Base-by-base conservation (phyloP, 1,139 yeast species). In the Chernovozyma sophiae-reginae region DNA sequence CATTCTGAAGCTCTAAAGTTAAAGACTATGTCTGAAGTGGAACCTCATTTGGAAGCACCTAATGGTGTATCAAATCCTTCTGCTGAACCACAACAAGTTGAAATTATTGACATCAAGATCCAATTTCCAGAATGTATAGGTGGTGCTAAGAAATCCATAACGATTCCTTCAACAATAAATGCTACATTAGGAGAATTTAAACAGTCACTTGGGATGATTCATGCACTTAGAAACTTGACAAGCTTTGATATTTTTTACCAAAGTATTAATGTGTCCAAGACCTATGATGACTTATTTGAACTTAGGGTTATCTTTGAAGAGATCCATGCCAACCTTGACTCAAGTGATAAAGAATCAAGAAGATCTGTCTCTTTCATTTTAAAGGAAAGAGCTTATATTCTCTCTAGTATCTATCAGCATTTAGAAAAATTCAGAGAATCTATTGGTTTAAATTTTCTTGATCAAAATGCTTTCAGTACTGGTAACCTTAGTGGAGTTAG, bases 191-290 rank as follows among this genome's bases (percentile, higher is more conserved):
- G 72, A 36, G 87, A 82, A 43, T 68, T 86, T 39, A 72, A 66
- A 46, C 79, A 77, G 52, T 71, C 82, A 18, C 61, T 86, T 39
- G 63, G 72, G 23, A 64, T 77, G 20, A 58, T 77, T 25, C 77
- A 82, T 12, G 66, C 68, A 23, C 72, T 81, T 31, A 72, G 73
- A 48, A 81, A 77, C 40, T 70, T 74, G 50, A 81, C 94, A 27
- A 74, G 78, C 49, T 86, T 78, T 53, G 62, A 71, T 6, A 62
- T 86, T 23, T 54, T 49, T 36, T 54, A 57, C 38, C 56, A 65
- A n/a, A 73, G 67, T 14, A 41, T 55, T 30, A 49, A 60, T 35
- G 49, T 79, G 17, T 58, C 57, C 17, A 55, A 55, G 17, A 32
- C 40, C 3, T 59, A 59, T 39, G 68, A 68, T 38, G 72, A 65